Evolutionary conservation across 2,329 filamentous ascomycete species (phyloP).

Genomic region (Chrysosphaeria jannelii): DNA sequence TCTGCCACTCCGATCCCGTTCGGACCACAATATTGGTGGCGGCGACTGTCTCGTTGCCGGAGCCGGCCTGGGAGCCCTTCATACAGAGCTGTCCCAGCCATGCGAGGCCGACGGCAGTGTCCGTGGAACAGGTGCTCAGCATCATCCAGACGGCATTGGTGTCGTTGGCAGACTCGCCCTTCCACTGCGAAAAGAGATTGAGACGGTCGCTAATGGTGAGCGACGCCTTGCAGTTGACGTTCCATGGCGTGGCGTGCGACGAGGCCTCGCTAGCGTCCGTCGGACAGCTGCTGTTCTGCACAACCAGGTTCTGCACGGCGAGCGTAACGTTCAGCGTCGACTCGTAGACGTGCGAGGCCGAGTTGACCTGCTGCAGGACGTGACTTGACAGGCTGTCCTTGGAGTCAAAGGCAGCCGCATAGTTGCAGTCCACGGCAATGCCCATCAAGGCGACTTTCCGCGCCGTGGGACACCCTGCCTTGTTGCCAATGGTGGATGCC

Average conservation of each 20-base stretch:
- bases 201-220: slow-evolving; percentile 45
- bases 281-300: slow-evolving; percentile 49
- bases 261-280: slow-evolving; percentile 23
- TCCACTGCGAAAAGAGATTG: slow-evolving; percentile 71
- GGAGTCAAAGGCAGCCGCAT: slow-evolving; percentile 40
- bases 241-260: slow-evolving; percentile 47
- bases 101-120: slow-evolving; percentile 61
- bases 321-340: slow-evolving; percentile 82
- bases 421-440: slow-evolving; percentile 78
- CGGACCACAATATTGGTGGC: slow-evolving; percentile 73
- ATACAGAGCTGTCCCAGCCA: slow-evolving; percentile 78
- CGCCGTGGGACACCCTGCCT: slow-evolving; percentile 62
- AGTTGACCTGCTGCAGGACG: slow-evolving; percentile 59
- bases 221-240: slow-evolving; percentile 35
- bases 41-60: slow-evolving; percentile 37
- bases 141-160: slow-evolving; percentile 82
- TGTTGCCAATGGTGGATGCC: slow-evolving; percentile 46
- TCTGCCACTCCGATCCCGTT: slow-evolving; percentile 70
- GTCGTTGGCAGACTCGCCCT: slow-evolving; percentile 38
- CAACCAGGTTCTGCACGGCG: slow-evolving; percentile 58
- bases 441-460: slow-evolving; percentile 77
- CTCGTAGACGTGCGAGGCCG: slow-evolving; percentile 69
- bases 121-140: slow-evolving; percentile 53
- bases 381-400: slow-evolving; percentile 35
- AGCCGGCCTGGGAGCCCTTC: slow-evolving; percentile 19